Conservation (phyloP, 306 rosid species). For the barrel medic (Medicago truncatula) region DNA sequence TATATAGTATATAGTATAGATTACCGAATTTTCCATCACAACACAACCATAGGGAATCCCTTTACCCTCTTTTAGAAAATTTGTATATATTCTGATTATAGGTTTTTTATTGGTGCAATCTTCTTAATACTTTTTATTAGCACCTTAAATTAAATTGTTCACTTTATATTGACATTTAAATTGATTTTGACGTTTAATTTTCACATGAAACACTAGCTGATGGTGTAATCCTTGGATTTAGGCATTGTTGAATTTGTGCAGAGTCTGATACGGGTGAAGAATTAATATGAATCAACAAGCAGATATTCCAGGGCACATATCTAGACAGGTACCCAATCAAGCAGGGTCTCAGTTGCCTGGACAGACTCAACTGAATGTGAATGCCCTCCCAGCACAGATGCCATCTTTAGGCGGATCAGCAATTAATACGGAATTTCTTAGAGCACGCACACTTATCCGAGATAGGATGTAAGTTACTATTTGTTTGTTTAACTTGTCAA, state of each 20-base stretch:
- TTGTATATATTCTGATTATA: not conserved
- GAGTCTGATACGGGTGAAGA: constrained; percentile 29
- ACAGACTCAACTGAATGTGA: constrained; percentile 64
- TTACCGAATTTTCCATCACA: no score
- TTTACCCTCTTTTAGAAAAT: not conserved
- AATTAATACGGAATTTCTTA: constrained; percentile 58
- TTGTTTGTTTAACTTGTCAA: constrained; percentile 4
- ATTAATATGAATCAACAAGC: constrained; percentile 56
- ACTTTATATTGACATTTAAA: not conserved
- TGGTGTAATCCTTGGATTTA: constrained; percentile 42
- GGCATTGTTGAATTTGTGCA: constrained; percentile 35
- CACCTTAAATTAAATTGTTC: not conserved
- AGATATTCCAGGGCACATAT: no score
- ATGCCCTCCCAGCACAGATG: constrained; percentile 48
- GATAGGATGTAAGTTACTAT: constrained; percentile 80
- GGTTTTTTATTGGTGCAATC: no score
- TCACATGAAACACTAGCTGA: constrained; percentile 30
- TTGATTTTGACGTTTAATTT: not conserved
- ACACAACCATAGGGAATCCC: no score
- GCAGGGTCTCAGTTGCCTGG: constrained; percentile 70
- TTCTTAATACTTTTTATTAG: no score
- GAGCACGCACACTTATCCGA: constrained; percentile 59
- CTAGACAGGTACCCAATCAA: constrained; percentile 45
- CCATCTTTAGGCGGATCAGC: constrained; percentile 48
- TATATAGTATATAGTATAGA: no score